Conservation (phyloP, 768 basidiomycete genomes). For the Mycena vulgaris region DNA sequence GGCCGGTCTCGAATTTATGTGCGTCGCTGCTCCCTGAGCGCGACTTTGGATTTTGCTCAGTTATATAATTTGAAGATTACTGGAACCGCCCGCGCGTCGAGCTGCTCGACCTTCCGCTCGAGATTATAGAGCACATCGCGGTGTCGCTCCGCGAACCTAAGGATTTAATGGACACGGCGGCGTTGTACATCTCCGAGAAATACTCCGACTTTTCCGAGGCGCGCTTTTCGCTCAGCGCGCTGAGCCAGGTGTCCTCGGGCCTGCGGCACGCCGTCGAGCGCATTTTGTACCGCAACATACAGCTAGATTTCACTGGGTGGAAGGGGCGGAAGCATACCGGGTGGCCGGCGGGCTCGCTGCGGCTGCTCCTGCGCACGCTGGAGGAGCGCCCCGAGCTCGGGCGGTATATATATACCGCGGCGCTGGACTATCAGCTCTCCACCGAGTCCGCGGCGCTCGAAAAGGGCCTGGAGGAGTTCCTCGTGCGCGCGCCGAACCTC, state of each 20-base stretch:
- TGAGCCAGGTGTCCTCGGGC: conserved; percentile 41
- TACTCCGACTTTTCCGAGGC: conserved; percentile 46
- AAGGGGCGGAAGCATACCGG: conserved; percentile 49
- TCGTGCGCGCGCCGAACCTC: conserved; percentile 42
- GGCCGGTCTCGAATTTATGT: conserved; percentile 14
- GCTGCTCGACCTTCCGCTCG: conserved; percentile 48
- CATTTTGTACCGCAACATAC: conserved; percentile 47
- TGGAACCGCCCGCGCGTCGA: conserved; percentile 37
- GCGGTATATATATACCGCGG: conserved; percentile 39
- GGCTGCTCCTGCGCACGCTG: conserved; percentile 46
- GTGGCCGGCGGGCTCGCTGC: conserved; percentile 46
- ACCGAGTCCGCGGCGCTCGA: conserved; percentile 42
- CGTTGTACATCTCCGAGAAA: conserved; percentile 47
- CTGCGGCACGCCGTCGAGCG: conserved; percentile 45
- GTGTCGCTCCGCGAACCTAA: conserved; percentile 40
- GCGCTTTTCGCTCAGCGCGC: conserved; percentile 44
- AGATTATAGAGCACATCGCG: conserved; percentile 49
- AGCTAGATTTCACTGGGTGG: conserved; percentile 50
- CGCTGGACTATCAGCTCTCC: conserved; percentile 46
- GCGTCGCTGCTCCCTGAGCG: too few species aligned
- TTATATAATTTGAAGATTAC: conserved; percentile 21
- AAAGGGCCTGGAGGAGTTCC: conserved; percentile 43
- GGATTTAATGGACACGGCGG: conserved; percentile 41
- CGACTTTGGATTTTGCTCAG: too few species aligned
- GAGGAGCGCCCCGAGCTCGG: conserved; percentile 45